Percentiles rank a stretch among this genome's conserved stretches.
Evolutionary conservation across 371 early-diverging fungal species (phyloP).

Genomic region (Rhizopus stolonifer): DNA sequence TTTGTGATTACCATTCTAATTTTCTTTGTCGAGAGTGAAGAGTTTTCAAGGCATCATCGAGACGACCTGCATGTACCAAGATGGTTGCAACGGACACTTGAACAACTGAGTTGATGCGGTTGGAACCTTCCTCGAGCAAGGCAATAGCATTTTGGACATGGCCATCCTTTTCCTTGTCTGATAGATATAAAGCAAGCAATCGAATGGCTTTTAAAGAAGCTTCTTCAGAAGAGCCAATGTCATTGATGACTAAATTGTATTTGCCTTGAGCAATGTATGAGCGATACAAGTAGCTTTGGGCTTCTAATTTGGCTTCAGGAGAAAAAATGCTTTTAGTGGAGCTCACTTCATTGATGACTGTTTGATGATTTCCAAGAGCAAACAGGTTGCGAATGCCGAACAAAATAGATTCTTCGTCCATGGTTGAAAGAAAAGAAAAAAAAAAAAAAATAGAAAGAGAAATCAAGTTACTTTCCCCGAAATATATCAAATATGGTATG

Average conservation of each 20-base stretch:
- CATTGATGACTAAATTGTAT: conserved; percentile 58
- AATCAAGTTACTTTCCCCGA: too few species aligned
- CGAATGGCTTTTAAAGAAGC: conserved; percentile 52
- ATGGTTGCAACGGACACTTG: conserved; percentile 48
- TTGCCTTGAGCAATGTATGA: conserved; percentile 70
- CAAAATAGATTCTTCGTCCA: conserved; percentile 62
- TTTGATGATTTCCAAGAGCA: conserved; percentile 67
- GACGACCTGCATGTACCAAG: conserved; percentile 42
- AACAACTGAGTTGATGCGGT: conserved; percentile 43
- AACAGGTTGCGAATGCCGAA: conserved; percentile 69
- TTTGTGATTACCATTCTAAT: conserved; percentile 70
- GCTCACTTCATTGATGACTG: conserved; percentile 69
- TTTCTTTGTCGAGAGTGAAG: conserved; percentile 71
- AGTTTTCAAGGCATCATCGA: conserved; percentile 59
- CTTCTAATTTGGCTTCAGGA: conserved; percentile 52
- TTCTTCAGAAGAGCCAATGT: conserved; percentile 50
- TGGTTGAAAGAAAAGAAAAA: conserved; percentile 10
- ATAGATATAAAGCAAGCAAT: conserved; percentile 54
- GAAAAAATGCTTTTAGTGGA: conserved; percentile 43
- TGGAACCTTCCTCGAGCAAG: conserved; percentile 48
- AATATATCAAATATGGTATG: too few species aligned
- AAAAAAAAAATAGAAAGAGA: neutral
- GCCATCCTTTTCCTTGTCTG: conserved; percentile 45
- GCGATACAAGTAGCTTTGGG: conserved; percentile 60
- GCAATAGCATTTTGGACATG: conserved; percentile 38